Base-by-base conservation (phyloP, 2,329 filamentous ascomycete species). In the Xylaria sp. region DNA sequence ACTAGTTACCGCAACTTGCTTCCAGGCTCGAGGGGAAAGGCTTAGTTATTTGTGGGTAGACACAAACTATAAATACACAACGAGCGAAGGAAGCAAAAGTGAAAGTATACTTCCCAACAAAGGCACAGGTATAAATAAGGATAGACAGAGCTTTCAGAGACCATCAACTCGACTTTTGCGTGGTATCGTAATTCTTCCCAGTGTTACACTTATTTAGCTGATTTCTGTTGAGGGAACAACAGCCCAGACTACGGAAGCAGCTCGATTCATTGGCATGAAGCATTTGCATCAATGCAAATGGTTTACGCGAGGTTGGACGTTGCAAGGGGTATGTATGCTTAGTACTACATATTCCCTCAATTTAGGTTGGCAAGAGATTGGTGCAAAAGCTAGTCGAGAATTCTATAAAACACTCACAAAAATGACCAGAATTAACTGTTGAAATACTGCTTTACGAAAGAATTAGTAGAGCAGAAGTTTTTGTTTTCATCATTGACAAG, bases 141-240 rank as follows among this genome's bases (percentile, higher is more conserved):
- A 57, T 4, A 60, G 32, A 58, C 63, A n/a, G 72, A 73, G 61
- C 67, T 62, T 48, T 70, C 67, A 2, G 68, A 62, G 55, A 64
- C 61, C 4, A 62, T 56, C 20, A 56, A 56, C 20, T 56, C 43
- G 18, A 59, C 45, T 39, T 58, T 45, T 20, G 18, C 13, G 2
- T 72, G 67, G 39, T 73, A 73, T 12, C 43, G 32, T n/a, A 32
- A 69, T 23, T 60, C 70, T 10, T 34, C 53, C 10, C n/a, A 48
- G 1, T 73, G 70, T 25, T 68, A 66, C 30, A 67, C 69, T 50
- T 69, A 72, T 34, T 58, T 71, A 4, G 56, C 59, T 60, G 70
- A 73, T 9, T 34, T 64, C 5, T 5, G 10, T 45, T n/a, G 15
- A 45, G 18, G 18, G 15, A 4, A 15, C 1, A 41, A 41, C 13